Evolutionary conservation across 768 basidiomycete species (phyloP).

Genomic region (Mycena crocata): DNA sequence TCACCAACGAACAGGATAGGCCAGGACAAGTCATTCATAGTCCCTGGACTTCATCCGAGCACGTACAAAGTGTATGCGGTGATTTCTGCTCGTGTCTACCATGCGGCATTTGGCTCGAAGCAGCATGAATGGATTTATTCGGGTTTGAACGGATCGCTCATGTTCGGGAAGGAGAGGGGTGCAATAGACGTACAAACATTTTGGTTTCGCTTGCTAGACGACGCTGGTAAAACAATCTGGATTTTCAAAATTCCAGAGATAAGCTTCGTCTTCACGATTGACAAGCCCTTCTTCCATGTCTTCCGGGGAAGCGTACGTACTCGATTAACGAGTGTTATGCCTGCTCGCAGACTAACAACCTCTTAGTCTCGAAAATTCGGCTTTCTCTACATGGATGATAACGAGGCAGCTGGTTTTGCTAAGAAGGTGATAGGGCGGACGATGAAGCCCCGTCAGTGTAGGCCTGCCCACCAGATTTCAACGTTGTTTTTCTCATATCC

Average conservation of each 20-base stretch:
- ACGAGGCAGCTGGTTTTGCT: conserved; percentile 57
- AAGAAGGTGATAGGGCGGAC: conserved; percentile 50
- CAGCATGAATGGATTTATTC: conserved; percentile 68
- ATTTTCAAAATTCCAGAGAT: conserved; percentile 70
- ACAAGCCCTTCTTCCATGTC: conserved; percentile 92
- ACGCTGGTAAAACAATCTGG: conserved; percentile 69
- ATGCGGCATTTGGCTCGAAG: conserved; percentile 57
- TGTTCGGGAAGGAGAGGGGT: conserved; percentile 61
- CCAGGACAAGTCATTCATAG: conserved; percentile 2
- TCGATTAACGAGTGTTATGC: conserved; percentile 1
- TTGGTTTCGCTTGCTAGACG: conserved; percentile 30
- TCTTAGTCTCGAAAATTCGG: conserved; percentile 63
- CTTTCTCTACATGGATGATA: conserved; percentile 63
- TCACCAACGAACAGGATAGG: conserved; percentile 17
- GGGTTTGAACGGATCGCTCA: conserved; percentile 68
- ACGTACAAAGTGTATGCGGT: conserved; percentile 63
- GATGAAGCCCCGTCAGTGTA: conserved; percentile 40
- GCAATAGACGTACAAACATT: conserved; percentile 40
- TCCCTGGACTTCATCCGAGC: conserved; percentile 51
- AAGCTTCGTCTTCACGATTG: conserved; percentile 76
- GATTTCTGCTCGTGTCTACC: conserved; percentile 70
- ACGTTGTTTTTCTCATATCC: background rate
- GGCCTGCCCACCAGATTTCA: background rate
- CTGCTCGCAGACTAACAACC: conserved; percentile 53
- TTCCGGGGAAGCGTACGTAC: conserved; percentile 85